Base-by-base conservation (phyloP, 1,139 yeast genomes). In the Saccharomyces hybrid region DNA sequence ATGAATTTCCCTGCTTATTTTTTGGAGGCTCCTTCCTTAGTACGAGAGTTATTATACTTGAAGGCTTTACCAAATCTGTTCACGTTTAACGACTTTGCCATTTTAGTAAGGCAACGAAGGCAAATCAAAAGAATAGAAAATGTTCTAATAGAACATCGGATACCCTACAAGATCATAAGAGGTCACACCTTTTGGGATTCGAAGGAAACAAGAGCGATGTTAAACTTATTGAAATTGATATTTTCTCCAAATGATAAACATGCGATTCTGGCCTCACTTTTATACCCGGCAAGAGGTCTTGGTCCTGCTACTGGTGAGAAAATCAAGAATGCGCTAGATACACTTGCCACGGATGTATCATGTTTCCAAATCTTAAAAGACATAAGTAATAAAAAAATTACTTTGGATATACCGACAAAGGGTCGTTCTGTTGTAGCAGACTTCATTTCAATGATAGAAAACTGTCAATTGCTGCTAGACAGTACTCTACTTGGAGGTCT, bases 161-260 rank as follows among this genome's bases (percentile, higher is more conserved):
- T 91, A 8, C 91, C 95, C 0, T 88, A 88, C 63, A 69, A 70
- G 13, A 77, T 90, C 63, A 75, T 85, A 1, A 81, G 84, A 52
- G 97, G 97, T 0, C 75, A 76, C 52, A 84, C 88, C 1, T 88
- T 89, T 63, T 88, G 95, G 91, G 90, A 87, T 47, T 71, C 87
- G 38, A 79, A 79, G 56, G 96, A 88, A 65, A 84, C 88, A 13
- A 73, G 76, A 20, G 73, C 80, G 0, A 75, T 88, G 54, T 58
- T 90, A 51, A 88, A 84, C 64, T 82, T 84, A 59, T 66, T 93
- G 31, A 75, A 88, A 51, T 80, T 83, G 1, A 73, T 87, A 9
- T 75, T 80, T 3, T 80, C 83, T 46, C 79, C 78, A 16, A 68
- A 70, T 52, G 95, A 88, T 64, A 73, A 80, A 53, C 67, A 80